A percentile compares a stretch with the other conserved stretches of the same genome.
phyloP scores from a whole-genome alignment of 2,329 filamentous ascomycete genomes.

The Teratosphaeria nubilosa region DNA sequence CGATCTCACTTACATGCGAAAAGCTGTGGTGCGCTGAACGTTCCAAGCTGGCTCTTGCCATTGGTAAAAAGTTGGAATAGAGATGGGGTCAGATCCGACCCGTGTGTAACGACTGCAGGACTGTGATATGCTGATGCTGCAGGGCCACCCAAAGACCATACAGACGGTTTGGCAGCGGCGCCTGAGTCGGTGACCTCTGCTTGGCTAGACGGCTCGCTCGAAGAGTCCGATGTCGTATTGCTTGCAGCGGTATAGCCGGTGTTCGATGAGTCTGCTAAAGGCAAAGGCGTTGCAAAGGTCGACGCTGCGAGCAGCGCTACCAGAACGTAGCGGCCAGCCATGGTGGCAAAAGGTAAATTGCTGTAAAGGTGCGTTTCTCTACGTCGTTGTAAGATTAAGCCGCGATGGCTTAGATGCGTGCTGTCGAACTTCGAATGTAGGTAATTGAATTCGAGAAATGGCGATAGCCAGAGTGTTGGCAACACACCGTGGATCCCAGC shows the following conservation, averaged over 20 bases:
- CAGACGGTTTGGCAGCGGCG: constrained; percentile 2
- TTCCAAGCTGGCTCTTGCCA: constrained; percentile 19
- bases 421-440: not conserved
- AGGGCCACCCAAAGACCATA: constrained; percentile 8
- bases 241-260: not conserved
- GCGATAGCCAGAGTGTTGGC: not conserved
- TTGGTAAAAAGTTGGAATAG: constrained; percentile 17
- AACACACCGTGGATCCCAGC: not conserved
- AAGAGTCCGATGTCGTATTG: constrained; percentile 3
- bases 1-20: constrained; percentile 13
- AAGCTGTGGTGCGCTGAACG: constrained; percentile 13
- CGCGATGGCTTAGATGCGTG: not conserved
- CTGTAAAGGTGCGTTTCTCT: not conserved
- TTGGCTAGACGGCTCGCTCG: constrained; percentile 1
- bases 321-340: not conserved
- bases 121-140: constrained; percentile 6
- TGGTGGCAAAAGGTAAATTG: not conserved
- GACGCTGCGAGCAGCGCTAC: not conserved
- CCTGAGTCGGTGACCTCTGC: not conserved
- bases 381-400: not conserved
- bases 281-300: not conserved
- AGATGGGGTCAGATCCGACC: constrained; percentile 6
- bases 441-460: not conserved
- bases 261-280: not conserved
- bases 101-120: constrained; percentile 12